Base-by-base conservation (phyloP, 164 flowering plant species). In the Pachysandra terminalis region DNA sequence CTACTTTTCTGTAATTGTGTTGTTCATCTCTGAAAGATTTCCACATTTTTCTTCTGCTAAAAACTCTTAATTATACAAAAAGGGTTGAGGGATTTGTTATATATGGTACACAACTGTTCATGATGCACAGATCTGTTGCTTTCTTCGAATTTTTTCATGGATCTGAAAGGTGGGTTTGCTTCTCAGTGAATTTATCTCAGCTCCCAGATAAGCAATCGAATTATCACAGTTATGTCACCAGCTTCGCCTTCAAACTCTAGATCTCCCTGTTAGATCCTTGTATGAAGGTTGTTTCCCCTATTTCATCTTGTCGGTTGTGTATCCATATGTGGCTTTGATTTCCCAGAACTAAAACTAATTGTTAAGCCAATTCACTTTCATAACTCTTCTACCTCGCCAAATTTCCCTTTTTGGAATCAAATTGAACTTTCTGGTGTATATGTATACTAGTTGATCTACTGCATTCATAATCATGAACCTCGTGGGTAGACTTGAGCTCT, bases 51-150 rank as follows among this genome's bases (percentile, higher is more conserved):
- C n/a, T 45, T 45, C 10, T 45, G 51, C 19, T 45, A 1, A 15
- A 15, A 15, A 10, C 51, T 45, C 17, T 1, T 45, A 10, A 45
- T 15, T 45, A 5, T 10, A 45, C 17, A 45, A n/a, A n/a, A n/a
- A n/a, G n/a, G n/a, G n/a, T n/a, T n/a, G n/a, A n/a, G n/a, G n/a
- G n/a, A n/a, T n/a, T 40, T 40, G 59, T 32, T 65, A 22, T 48
- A 3, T 52, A 51, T 10, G 5, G 15, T 10, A n/a, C 14, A 52
- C 5, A 65, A 52, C 19, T 53, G 59, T 17, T 65, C 24, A 25
- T 7, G 40, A 66, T 66, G 61, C 69, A 25, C 37, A 61, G 53
- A 68, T 52, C 59, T 61, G 15, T 28, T 57, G 19, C 32, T 23
- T 12, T 12, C 45, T 8, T 57, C 9, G 9, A 37, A 61, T 51